Evolutionary conservation across 495 filamentous ascomycete genomes (phyloP).

Genomic region (Aspergillus cavernicola): DNA sequence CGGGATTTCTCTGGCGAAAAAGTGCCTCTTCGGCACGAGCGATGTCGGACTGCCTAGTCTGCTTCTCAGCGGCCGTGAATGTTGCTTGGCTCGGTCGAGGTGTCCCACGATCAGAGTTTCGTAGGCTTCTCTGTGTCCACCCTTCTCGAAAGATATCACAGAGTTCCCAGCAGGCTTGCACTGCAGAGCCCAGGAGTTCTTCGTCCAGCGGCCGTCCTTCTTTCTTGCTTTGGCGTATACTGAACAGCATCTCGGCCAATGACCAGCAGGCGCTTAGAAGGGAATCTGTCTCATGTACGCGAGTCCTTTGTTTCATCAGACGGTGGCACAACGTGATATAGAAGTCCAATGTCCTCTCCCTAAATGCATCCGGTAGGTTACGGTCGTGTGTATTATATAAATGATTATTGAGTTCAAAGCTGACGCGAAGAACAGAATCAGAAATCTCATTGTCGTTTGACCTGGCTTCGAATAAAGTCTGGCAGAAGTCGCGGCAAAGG

Average conservation of each 20-base stretch:
- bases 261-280: conserved; percentile 86
- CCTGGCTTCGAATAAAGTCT: conserved; percentile 80
- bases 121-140: conserved; percentile 83
- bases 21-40: conserved; percentile 29
- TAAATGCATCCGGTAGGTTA: conserved; percentile 79
- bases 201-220: conserved; percentile 73
- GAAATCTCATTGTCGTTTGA: conserved; percentile 68
- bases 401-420: conserved; percentile 93
- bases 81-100: conserved; percentile 75
- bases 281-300: conserved; percentile 71
- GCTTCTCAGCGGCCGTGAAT: conserved; percentile 54
- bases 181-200: conserved; percentile 77
- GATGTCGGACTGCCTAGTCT: conserved; percentile 37
- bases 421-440: conserved; percentile 83
- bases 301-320: conserved; percentile 86
- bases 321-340: conserved; percentile 91
- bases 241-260: conserved; percentile 90
- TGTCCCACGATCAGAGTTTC: conserved; percentile 82
- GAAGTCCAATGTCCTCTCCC: conserved; percentile 86
- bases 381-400: conserved; percentile 88
- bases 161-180: conserved; percentile 92
- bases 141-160: conserved; percentile 92
- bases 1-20: conserved; percentile 53
- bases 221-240: conserved; percentile 75
- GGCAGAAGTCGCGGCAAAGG: conserved; percentile 87